Evolutionary conservation across 805 yeast species (phyloP).

Genomic region (Scheffersomyces amazonensis): DNA sequence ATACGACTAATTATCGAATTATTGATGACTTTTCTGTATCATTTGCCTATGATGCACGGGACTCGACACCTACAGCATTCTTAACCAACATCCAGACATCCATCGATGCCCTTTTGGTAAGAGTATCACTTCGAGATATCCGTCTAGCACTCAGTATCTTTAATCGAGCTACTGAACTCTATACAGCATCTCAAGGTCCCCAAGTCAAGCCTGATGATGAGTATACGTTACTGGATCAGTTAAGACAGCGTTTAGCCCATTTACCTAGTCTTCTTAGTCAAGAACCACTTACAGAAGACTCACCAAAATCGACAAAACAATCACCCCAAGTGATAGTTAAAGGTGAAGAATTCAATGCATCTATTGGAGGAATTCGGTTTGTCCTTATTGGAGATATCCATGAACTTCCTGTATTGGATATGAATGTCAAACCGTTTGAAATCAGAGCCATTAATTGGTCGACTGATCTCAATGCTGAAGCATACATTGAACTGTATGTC

Average conservation of each 20-base stretch:
- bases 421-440: slow-evolving; percentile 68
- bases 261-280: slow-evolving; percentile 65
- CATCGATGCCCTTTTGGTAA: slow-evolving; percentile 74
- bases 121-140: slow-evolving; percentile 86
- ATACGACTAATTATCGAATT: slow-evolving; percentile 63
- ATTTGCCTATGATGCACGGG: slow-evolving; percentile 67
- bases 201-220: slow-evolving; percentile 18
- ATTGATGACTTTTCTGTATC: slow-evolving; percentile 87
- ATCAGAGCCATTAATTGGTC: slow-evolving; percentile 81
- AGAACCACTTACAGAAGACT: slow-evolving; percentile 32
- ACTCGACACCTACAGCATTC: slow-evolving; percentile 55
- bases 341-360: slow-evolving; percentile 66
- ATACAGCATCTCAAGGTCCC: slow-evolving; percentile 22
- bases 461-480: slow-evolving; percentile 68
- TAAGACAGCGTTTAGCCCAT: slow-evolving; percentile 55
- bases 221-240: slow-evolving; percentile 57
- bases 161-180: slow-evolving; percentile 63
- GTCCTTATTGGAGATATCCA: slow-evolving; percentile 89
- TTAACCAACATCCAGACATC: slow-evolving; percentile 66
- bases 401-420: slow-evolving; percentile 83
- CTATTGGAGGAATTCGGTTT: slow-evolving; percentile 71
- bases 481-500: slow-evolving; percentile 60
- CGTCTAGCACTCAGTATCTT: slow-evolving; percentile 72
- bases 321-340: slow-evolving; percentile 45
- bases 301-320: slow-evolving; percentile 24